phyloP scores from a whole-genome alignment of 495 filamentous ascomycete species.

The Xeromyces bisporus region DNA sequence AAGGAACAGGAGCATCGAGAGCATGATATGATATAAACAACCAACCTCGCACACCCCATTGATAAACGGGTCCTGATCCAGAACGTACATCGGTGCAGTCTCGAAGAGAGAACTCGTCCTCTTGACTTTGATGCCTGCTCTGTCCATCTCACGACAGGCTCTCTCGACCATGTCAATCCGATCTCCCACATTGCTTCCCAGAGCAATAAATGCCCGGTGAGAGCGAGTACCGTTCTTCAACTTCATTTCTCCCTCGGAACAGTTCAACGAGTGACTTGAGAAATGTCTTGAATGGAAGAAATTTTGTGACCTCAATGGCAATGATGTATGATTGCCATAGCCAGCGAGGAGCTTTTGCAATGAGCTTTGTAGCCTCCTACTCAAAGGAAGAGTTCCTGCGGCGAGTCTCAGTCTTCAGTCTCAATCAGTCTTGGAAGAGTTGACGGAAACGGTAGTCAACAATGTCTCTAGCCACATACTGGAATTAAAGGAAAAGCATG shows the following conservation, averaged over 20 bases:
- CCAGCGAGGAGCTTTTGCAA: not conserved
- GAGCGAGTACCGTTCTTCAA: conserved; percentile 4
- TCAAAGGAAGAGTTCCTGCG: too few relatives aligned
- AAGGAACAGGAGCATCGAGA: not conserved
- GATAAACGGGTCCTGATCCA: conserved; percentile 72
- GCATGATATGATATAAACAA: conserved; percentile 3
- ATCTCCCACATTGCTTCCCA: conserved; percentile 90
- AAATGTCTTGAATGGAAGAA: conserved; percentile 2
- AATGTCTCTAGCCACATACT: not conserved
- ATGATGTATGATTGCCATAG: not conserved
- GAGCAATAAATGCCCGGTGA: conserved; percentile 60
- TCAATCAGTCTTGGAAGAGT: not conserved
- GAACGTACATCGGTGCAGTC: conserved; percentile 90
- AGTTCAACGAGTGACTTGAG: conserved; percentile 2
- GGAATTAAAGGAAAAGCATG: not conserved
- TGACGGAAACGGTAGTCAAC: not conserved
- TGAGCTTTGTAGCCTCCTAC: too few relatives aligned
- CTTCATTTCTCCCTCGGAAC: conserved; percentile 6
- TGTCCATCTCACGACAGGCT: conserved; percentile 61
- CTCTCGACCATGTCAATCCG: conserved; percentile 65
- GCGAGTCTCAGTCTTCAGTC: too few relatives aligned
- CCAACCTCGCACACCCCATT: conserved; percentile 89
- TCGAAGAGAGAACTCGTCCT: conserved; percentile 83
- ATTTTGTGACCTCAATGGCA: not conserved
- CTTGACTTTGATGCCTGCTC: conserved; percentile 50